phyloP scores from a whole-genome alignment of 2,329 filamentous ascomycete species.

The Kalmusia sp. region DNA sequence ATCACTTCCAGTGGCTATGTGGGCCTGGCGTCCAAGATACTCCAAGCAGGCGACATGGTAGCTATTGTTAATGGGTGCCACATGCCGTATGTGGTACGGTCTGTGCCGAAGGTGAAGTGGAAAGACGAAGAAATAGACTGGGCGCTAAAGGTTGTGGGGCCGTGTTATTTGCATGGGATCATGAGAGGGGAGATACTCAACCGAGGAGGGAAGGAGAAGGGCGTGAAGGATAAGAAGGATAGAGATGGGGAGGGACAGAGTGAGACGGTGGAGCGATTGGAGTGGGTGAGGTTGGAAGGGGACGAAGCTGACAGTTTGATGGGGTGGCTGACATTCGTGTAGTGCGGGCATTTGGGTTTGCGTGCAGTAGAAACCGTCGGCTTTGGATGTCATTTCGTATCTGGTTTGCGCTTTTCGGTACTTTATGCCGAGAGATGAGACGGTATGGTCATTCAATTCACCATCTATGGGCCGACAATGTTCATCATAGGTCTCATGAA shows the following conservation, averaged over 20 bases:
- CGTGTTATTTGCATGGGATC: slow-evolving; percentile 8
- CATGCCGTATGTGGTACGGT: slow-evolving; percentile 4
- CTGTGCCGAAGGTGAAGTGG: not conserved
- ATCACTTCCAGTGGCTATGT: not conserved
- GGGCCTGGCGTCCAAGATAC: not conserved
- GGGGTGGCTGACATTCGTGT: not conserved
- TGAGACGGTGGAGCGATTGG: too few species aligned
- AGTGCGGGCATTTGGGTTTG: not conserved
- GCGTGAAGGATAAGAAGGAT: too few species aligned
- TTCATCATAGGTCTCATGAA: too few species aligned
- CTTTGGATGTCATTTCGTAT: too few species aligned
- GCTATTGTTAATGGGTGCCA: slow-evolving; percentile 5
- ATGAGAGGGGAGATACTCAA: slow-evolving; percentile 6
- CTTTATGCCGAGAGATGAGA: too few species aligned
- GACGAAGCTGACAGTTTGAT: not conserved
- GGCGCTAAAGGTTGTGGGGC: slow-evolving; percentile 1
- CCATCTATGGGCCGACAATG: too few species aligned
- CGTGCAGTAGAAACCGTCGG: too few species aligned
- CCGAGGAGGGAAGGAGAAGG: not conserved
- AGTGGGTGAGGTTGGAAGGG: not conserved
- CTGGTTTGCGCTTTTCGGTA: too few species aligned
- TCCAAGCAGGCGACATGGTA: not conserved
- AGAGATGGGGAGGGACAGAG: too few species aligned
- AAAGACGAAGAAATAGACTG: not conserved
- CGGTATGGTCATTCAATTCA: too few species aligned